Base-by-base conservation (phyloP, 169 alveolate species). In the Eimeria sp. region DNA sequence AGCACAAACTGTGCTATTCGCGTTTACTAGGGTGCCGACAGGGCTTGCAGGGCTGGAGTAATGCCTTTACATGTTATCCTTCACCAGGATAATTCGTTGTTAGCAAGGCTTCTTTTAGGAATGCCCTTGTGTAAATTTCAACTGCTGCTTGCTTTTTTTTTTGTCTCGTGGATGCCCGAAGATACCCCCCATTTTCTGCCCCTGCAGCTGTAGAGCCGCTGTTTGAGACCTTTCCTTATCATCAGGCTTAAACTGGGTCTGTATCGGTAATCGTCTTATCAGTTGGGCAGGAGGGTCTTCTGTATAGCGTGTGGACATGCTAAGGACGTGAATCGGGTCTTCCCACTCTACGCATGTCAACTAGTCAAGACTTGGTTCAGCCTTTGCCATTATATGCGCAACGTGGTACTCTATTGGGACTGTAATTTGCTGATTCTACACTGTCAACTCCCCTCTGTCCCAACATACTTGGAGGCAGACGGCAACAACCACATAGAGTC, bases 31-130 rank as follows among this genome's bases (percentile, higher is more conserved):
- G 83, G 60, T 43, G 85, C 85, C 85, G 85, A 46, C 62, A 40
- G 85, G 85, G 88, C 88, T 49, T 78, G 68, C 64, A 78, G 49
- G 88, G 88, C 88, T 78, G 88, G 23, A 49, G 88, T 13, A 18
- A 25, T 27, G 66, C 49, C 68, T 43, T 62, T 78, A 43, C 52
- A 23, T 9, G 56, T 40, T 37, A 4, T 56, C 8, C 56, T 78
- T 54, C 30, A 23, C 16, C 88, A 20, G 40, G 25, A 52, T 78
- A 49, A 52, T 52, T 54, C 88, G 11, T 78, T 78, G 40, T 43
- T 40, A 46, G 40, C 60, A 9, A 40, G 18, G 58, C 49, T 54
- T 49, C 54, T 78, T n/a, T 20, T 78, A 16, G 88, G 66, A 78
- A 78, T 52, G 40, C 11, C 27, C 3, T 9, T 25, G 62, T 46